A percentile compares a stretch with the other conserved stretches of the same genome.
These are phyloP conservation scores for Trametes polyzona DNA, from an alignment of 1,284 basidiomycete species.

Conservation along the genomic window DNA sequence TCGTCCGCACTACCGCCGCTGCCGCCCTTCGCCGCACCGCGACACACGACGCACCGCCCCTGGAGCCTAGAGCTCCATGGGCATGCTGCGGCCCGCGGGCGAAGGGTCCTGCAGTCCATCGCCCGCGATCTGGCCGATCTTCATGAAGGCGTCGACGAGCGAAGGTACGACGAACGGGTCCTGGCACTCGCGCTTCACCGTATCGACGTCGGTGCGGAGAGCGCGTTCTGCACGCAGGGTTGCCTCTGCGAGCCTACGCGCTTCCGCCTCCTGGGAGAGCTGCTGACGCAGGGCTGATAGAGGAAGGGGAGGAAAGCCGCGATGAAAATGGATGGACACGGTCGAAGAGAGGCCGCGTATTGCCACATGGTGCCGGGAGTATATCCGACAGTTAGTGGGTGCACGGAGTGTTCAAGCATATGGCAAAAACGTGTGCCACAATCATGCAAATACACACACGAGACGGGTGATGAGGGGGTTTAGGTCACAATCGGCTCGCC, in stretches of 20 bases:
- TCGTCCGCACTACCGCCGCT: background rate
- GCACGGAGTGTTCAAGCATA: too few relatives aligned
- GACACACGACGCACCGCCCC: constrained; percentile 1
- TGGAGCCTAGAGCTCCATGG: constrained; percentile 17
- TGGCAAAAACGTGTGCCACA: too few relatives aligned
- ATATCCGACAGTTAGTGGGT: background rate
- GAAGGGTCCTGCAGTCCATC: constrained; percentile 23
- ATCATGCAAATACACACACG: background rate
- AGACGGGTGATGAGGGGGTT: background rate
- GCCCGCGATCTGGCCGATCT: constrained; percentile 34
- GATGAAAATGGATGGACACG: too few relatives aligned
- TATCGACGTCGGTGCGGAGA: constrained; percentile 41
- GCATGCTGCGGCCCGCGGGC: background rate
- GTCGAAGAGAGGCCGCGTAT: background rate
- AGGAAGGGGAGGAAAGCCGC: background rate
- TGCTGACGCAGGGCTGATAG: constrained; percentile 23
- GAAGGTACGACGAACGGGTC: constrained; percentile 54
- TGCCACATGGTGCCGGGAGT: too few relatives aligned
- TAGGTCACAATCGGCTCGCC: constrained; percentile 2
- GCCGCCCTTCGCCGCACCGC: background rate
- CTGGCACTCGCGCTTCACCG: constrained; percentile 44
- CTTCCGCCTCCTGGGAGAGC: constrained; percentile 18
- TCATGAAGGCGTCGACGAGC: constrained; percentile 48
- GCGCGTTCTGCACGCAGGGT: constrained; percentile 39
- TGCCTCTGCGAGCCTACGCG: constrained; percentile 29